Evolutionary conservation across 2,329 filamentous ascomycete species (phyloP), one percentile per base, ranked within the genome.

Genomic region (Aspergillus glaucus): DNA sequence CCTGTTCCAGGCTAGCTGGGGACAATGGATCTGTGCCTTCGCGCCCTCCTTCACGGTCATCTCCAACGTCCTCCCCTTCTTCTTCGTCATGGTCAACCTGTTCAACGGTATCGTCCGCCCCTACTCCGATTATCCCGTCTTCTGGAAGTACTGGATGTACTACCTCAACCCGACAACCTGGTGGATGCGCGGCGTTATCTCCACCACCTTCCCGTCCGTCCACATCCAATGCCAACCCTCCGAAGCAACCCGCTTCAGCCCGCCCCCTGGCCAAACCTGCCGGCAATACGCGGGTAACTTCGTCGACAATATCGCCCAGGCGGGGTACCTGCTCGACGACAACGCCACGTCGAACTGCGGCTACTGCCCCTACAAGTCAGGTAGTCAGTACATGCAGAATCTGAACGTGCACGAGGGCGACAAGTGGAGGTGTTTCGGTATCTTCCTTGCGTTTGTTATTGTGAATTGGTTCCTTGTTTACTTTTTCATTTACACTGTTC

Each of bases 1-100:
- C 73, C 66, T 91, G 6, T 91, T 90, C 75, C 79, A 84, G 64
- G 79, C 78, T 28, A 82, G 76, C 56, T 91, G 84, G 87, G 88
- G 86, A 17, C 87, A 90, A 64, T 92, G 86, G 86, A 88, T 93
- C 57, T 87, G 84, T 54, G 87, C 88, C 0, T 90, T 90, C 66
- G 86, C 87, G 0, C 87, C 87, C 0, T 84, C 77, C 37, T 89
- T 89, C 69, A 88, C 86, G 0, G 85, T 89, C 54, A 88, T 91
- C 55, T 82, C 81, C 40, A 89, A 91, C 61, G 66, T 84, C 19
- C 73, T 89, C 4, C 87, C 87, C 1, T 89, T 91, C 73, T 88
- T 91, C 77, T 87, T 91, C 71, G 82, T 90, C 65, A 83, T 88
- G 74, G 84, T 87, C 60, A 78, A 77, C 37, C 68, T 88, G 21